Base-by-base conservation (phyloP, 148 eudicot genomes). In the Polygonum maritimum region DNA sequence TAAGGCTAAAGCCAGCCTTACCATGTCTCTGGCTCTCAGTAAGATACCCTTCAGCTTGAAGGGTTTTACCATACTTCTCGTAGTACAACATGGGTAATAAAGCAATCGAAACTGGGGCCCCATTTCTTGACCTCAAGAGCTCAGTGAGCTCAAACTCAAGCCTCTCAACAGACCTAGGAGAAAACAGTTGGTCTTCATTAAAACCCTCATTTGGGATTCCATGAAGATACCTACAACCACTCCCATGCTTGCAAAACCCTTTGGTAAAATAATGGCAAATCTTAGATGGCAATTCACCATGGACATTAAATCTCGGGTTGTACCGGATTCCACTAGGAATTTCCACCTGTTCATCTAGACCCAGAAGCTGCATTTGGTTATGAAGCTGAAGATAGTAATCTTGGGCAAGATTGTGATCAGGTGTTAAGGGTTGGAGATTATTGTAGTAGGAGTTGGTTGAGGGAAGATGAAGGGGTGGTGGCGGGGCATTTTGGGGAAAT, bases 171-270 rank as follows among this genome's bases (percentile, higher is more conserved):
- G 90, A 79, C 18, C 87, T 81, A 0, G 88, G 90, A 11, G 85
- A 82, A 41, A 87, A 67, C 12, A 80, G 22, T 26, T 83, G 86
- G 74, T 92, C 96, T 7, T 92, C 92, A 31, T 19, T 71, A 49
- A 62, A 79, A 36, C 78, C 62, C 11, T 89, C 93, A 31, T 76
- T 81, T 19, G 80, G 49, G 83, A 81, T 72, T 33, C 89, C 97
- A 72, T 94, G 97, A 45, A 83, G 76, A 77, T 84, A 94, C 80
- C 94, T 83, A 69, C 98, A 94, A 35, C 79, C 87, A 67, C 72
- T 86, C 45, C 96, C 98, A 78, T 94, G 93, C 89, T 86, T 94
- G 74, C 98, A 92, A 60, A 80, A 86, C 7, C 98, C 98, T 78
- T 85, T 92, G 49, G 44, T 85, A 80, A 85, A 92, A 57, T 90